Conservation (phyloP, 306 rosid species). For the Pueraria montana region DNA sequence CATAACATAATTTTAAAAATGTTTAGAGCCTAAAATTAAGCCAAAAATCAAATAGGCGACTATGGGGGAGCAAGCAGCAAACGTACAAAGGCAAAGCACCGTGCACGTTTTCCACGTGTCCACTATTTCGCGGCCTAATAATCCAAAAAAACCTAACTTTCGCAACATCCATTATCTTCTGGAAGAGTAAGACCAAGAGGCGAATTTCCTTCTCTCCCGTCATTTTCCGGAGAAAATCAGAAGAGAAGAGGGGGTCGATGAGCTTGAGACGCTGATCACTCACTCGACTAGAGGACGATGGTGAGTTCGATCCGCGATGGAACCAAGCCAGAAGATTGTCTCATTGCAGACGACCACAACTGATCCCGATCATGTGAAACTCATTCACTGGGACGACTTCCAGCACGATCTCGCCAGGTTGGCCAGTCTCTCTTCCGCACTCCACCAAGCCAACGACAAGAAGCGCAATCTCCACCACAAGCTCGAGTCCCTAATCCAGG, state of each 20-base stretch:
- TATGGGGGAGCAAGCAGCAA: too few relatives aligned
- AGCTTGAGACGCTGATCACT: constrained; percentile 46
- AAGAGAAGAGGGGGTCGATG: constrained; percentile 42
- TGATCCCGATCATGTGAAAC: constrained; percentile 65
- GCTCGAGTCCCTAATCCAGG: constrained; percentile 75
- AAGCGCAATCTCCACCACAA: constrained; percentile 66
- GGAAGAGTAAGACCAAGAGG: not conserved
- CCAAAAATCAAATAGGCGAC: too few relatives aligned
- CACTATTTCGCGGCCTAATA: too few relatives aligned
- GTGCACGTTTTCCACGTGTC: too few relatives aligned
- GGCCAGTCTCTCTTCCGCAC: constrained; percentile 87
- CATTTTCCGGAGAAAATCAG: constrained; percentile 45
- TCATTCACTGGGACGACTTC: constrained; percentile 87
- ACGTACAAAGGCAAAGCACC: too few relatives aligned
- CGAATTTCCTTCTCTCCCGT: constrained; percentile 6
- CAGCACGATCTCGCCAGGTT: constrained; percentile 85
- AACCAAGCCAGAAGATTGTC: constrained; percentile 47
- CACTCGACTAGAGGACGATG: constrained; percentile 66
- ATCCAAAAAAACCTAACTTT: too few relatives aligned
- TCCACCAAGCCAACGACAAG: constrained; percentile 68
- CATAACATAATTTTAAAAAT: too few relatives aligned
- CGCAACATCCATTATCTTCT: too few relatives aligned
- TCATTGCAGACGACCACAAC: constrained; percentile 43
- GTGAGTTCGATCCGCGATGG: constrained; percentile 85
- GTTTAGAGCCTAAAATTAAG: too few relatives aligned